Evolutionary conservation across 2,329 filamentous ascomycete genomes (phyloP).

Genomic region (Botrytis paeoniae): DNA sequence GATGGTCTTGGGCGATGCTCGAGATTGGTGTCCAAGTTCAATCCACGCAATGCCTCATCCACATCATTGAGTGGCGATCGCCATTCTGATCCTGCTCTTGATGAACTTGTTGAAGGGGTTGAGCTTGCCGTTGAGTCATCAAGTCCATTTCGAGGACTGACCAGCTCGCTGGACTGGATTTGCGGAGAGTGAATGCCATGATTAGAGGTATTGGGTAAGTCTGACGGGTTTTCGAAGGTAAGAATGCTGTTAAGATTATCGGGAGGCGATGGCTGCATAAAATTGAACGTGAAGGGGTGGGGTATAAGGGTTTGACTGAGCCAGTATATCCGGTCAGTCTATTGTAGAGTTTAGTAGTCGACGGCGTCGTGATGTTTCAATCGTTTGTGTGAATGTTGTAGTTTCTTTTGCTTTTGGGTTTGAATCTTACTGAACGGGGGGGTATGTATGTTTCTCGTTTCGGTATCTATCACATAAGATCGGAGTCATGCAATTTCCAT

Average conservation of each 20-base stretch:
- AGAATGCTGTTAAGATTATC: constrained; percentile 46
- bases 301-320: constrained; percentile 35
- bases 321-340: constrained; percentile 39
- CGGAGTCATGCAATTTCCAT: constrained; percentile 14
- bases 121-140: constrained; percentile 21
- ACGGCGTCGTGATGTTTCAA: constrained; percentile 19
- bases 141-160: constrained; percentile 34
- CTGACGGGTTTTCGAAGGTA: constrained; percentile 41
- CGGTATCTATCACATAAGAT: constrained; percentile 6
- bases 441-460: constrained; percentile 1
- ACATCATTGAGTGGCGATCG: constrained; percentile 41
- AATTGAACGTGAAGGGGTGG: constrained; percentile 44
- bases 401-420: background rate
- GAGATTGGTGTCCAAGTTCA: constrained; percentile 44
- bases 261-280: constrained; percentile 61
- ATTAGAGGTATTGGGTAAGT: constrained; percentile 45
- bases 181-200: constrained; percentile 54
- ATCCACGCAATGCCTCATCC: constrained; percentile 50
- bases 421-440: background rate
- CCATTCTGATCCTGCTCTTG: constrained; percentile 10
- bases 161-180: constrained; percentile 40
- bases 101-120: constrained; percentile 29
- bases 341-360: constrained; percentile 13
- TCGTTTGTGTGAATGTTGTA: background rate
- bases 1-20: constrained; percentile 34